Percentiles rank a stretch among this genome's conserved stretches.
These are phyloP conservation scores for Myxozyma neotropica DNA, from an alignment of 805 yeast species.

Conservation along the genomic window DNA sequence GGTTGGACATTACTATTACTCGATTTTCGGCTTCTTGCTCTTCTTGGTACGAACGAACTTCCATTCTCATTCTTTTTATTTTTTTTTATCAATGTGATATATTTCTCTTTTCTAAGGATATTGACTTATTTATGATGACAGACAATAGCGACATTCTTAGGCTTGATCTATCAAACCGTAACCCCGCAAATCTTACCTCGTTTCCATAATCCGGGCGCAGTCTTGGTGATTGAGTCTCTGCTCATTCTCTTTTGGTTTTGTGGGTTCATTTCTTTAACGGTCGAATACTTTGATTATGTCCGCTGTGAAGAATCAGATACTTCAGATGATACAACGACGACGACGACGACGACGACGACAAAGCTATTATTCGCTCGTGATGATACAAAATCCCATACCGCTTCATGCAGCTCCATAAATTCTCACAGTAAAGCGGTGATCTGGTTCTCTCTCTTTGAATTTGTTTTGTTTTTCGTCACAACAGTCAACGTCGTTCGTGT, in stretches of 20 bases:
- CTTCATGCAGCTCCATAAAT: slow-evolving; percentile 15
- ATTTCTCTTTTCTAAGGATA: too few species aligned
- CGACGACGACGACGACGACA: not conserved
- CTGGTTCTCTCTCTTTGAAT: slow-evolving; percentile 19
- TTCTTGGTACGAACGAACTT: slow-evolving; percentile 17
- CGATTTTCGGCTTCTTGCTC: slow-evolving; percentile 23
- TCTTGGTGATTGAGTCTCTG: slow-evolving; percentile 13
- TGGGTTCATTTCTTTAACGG: slow-evolving; percentile 14
- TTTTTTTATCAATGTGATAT: too few species aligned
- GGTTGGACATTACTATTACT: slow-evolving; percentile 10
- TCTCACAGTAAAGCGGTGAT: slow-evolving; percentile 17
- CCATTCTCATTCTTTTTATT: not conserved
- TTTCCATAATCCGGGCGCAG: slow-evolving; percentile 4
- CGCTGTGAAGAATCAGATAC: slow-evolving; percentile 1
- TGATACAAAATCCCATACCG: not conserved
- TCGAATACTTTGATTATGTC: slow-evolving; percentile 10
- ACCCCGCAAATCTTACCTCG: slow-evolving; percentile 8
- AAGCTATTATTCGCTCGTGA: not conserved
- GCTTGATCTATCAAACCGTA: slow-evolving; percentile 14
- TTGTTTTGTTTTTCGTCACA: slow-evolving; percentile 1
- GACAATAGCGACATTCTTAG: slow-evolving; percentile 12
- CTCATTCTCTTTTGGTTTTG: slow-evolving; percentile 18
- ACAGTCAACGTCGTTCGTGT: slow-evolving; percentile 11
- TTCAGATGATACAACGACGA: not conserved
- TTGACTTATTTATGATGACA: too few species aligned